Base-by-base conservation (phyloP, 352 stramenopile genomes). In the Globisporangium spiculum region DNA sequence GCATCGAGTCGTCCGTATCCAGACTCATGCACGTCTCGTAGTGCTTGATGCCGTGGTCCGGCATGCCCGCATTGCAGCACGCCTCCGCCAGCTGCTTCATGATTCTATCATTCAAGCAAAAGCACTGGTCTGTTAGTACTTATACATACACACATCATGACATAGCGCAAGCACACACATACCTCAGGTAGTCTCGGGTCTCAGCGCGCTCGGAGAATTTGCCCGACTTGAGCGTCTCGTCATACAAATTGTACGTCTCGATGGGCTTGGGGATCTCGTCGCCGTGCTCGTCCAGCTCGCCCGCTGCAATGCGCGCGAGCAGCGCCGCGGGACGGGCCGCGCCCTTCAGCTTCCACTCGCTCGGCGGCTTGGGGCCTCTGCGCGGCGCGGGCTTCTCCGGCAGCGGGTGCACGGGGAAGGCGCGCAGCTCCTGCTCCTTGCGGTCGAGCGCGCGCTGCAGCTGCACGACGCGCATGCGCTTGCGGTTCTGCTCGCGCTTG, bases 281-380 rank as follows among this genome's bases (percentile, higher is more conserved):
- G 26, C 88, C 88, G 38, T 79, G 76, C 32, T 91, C 83, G 66
- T 96, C 83, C 69, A 92, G 74, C 69, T 96, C 88, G n/a, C 88
- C 88, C 0, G 78, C 82, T 1, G 77, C 84, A 34, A 96, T 96
- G 53, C 81, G 84, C n/a, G 80, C 86, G 26, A 96, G 63, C 34
- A 96, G 62, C 22, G 84, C 86, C 0, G 84, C 84, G 0, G 86
- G 86, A 38, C 88, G 70, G 3, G 88, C 88, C 3, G 88, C 84
- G 2, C 88, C 88, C 41, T 89, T 93, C 14, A 96, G 77, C 56
- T 93, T 93, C 86, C 86, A 96, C 67, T 94, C 79, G 0, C 86
- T 79, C 8, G 70, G 76, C 4, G 71, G 72, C 44, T 79, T 80
- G 0, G 86, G 88, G 9, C 88, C 88, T 56, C 85, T 93, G 24